A percentile compares a stretch with the other conserved stretches of the same genome.
Evolutionary conservation across 495 filamentous ascomycete genomes (phyloP).

Genomic region (Neurospora sp.): DNA sequence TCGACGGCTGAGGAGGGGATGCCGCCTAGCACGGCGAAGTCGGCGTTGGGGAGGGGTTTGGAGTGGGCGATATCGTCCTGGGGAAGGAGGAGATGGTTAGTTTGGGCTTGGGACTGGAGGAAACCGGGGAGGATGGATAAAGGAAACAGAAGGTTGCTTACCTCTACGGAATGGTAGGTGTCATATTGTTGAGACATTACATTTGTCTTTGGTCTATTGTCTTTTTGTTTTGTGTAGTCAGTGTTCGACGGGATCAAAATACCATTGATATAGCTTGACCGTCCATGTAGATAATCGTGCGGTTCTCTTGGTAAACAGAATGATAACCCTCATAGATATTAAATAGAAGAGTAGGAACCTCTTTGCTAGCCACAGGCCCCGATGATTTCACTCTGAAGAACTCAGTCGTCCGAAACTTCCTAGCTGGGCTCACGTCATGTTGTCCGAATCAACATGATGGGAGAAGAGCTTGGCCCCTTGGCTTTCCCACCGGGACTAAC

Average conservation of each 20-base stretch:
- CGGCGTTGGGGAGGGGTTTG: not conserved
- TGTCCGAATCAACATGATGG: not conserved
- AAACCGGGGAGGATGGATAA: not conserved
- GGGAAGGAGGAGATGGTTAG: not conserved
- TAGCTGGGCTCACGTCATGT: not conserved
- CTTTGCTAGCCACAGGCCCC: not conserved
- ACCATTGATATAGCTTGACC: not conserved
- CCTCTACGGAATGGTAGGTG: not conserved
- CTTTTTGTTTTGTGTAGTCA: not conserved
- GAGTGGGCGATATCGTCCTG: not conserved
- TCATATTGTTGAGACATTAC: not conserved
- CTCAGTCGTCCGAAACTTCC: not conserved
- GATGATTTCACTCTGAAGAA: not conserved
- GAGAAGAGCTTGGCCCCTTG: not conserved
- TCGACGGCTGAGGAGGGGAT: constrained; percentile 31
- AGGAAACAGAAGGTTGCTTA: not conserved
- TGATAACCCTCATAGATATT: no score
- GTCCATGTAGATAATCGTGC: not conserved
- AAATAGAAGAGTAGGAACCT: no score
- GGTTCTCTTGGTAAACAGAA: not conserved
- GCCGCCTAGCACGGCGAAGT: not conserved
- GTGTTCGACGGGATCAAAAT: not conserved
- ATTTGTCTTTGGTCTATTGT: not conserved
- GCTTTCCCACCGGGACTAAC: not conserved
- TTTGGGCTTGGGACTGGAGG: not conserved